Evolutionary conservation across 768 basidiomycete species (phyloP), one percentile per base, ranked within the genome.

Genomic region (Sutorius australiensis): DNA sequence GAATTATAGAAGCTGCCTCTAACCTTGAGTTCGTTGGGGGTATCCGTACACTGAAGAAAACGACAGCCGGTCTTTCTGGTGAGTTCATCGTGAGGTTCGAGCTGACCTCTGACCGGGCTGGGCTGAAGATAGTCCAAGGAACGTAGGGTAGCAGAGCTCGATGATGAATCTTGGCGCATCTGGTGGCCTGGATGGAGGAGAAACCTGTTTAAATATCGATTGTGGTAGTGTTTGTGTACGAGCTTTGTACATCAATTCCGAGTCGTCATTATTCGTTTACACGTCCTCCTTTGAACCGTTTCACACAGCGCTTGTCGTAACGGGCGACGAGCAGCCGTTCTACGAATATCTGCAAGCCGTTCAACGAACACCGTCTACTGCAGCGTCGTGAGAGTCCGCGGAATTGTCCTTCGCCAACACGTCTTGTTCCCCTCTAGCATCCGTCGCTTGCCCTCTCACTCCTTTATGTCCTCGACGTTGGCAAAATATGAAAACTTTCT

Each of bases 401-500:
- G 52, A 59, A 62, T 14, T 36, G 36, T 51, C 34, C 45, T 12
- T 28, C 14, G 21, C 43, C 30, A 46, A 30, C 32, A 19, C 4
- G 6, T 34, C 11, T 52, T 61, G 31, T 36, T 49, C 27, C 17
- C 44, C 19, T 11, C 38, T 40, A 34, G 19, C 28, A 24, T 43
- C 31, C 45, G 28, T 30, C n/a, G 17, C 30, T 51, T 34, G 16
- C 24, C 48, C 21, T 47, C 17, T 40, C 28, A 42, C 36, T 41
- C 45, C 47, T 44, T 45, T 43, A 89, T 89, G 86, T 75, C 84
- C 59, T 77, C 79, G 45, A 76, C 81, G 37, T 62, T 86, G 61
- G 82, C 81, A 56, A 83, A 75, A 67, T 95, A 95, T 71, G 92
- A 95, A 66, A 72, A 79, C 27, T 89, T 93, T 63, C 78, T 97